Evolutionary conservation across 2,329 filamentous ascomycete genomes (phyloP).

Genomic region (Lachnellula cervina): DNA sequence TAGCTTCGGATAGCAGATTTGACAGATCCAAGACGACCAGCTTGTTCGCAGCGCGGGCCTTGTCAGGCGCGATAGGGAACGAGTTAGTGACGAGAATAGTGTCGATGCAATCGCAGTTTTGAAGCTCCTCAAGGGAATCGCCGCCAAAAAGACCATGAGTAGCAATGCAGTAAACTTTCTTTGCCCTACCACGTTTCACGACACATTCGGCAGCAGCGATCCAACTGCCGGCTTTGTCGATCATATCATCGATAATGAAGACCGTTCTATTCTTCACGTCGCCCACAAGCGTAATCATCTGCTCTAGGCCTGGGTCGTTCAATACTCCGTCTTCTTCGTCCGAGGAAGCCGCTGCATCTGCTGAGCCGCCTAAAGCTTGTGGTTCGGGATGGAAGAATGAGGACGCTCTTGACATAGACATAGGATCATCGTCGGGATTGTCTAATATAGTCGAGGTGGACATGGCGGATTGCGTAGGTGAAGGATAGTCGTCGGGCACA

Average conservation of each 20-base stretch:
- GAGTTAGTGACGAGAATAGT: slow-evolving; percentile 94
- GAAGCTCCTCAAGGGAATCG: slow-evolving; percentile 83
- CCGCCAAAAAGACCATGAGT: slow-evolving; percentile 93
- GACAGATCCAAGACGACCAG: slow-evolving; percentile 86
- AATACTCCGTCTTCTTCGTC: slow-evolving; percentile 94
- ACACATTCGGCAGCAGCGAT: slow-evolving; percentile 96
- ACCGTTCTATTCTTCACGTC: slow-evolving; percentile 85
- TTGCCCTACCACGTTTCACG: slow-evolving; percentile 85
- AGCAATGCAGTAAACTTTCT: slow-evolving; percentile 94
- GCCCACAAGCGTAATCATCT: slow-evolving; percentile 95
- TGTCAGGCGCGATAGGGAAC: slow-evolving; percentile 80
- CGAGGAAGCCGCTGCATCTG: slow-evolving; percentile 74
- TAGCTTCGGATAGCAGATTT: slow-evolving; percentile 82
- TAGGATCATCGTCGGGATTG: slow-evolving; percentile 68
- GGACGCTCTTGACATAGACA: slow-evolving; percentile 75
- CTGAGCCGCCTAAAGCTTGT: slow-evolving; percentile 72
- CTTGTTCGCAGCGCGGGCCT: slow-evolving; percentile 69
- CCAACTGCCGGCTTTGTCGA: slow-evolving; percentile 95
- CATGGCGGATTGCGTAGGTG: slow-evolving; percentile 66
- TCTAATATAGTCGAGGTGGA: slow-evolving; percentile 50
- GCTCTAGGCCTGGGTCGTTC: slow-evolving; percentile 74
- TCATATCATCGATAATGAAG: slow-evolving; percentile 97
- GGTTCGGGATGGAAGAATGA: slow-evolving; percentile 68
- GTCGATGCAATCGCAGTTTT: slow-evolving; percentile 89
- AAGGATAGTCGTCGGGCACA: slow-evolving; percentile 88